A percentile compares a stretch with the other conserved stretches of the same genome.
These are phyloP conservation scores for Piper betle DNA, from an alignment of 164 flowering plant genomes.

Conservation along the genomic window DNA sequence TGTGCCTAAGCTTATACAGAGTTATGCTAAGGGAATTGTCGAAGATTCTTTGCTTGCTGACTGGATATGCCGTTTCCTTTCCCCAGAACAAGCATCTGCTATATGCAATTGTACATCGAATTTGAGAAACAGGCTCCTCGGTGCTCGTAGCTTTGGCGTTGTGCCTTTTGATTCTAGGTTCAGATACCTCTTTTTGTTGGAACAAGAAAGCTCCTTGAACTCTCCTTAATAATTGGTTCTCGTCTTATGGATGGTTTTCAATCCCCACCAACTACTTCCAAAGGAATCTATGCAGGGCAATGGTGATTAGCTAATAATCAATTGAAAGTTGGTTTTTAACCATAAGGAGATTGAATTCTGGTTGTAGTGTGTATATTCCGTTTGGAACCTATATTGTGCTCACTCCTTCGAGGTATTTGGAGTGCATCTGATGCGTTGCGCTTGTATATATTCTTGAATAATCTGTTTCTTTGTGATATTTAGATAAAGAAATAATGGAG, in stretches of 20 bases:
- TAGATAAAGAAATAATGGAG: too few species aligned
- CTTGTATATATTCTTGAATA: too few species aligned
- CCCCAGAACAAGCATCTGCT: conserved; percentile 29
- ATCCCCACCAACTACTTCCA: background rate
- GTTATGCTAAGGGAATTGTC: conserved; percentile 25
- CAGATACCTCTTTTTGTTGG: conserved; percentile 27
- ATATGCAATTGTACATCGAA: conserved; percentile 18
- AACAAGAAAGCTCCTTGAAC: conserved; percentile 4
- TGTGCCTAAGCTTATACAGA: conserved; percentile 29
- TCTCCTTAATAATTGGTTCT: background rate
- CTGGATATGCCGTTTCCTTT: conserved; percentile 31
- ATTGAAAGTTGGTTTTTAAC: too few species aligned
- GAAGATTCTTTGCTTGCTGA: conserved; percentile 25
- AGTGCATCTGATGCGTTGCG: too few species aligned
- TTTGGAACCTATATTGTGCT: too few species aligned
- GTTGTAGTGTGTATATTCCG: too few species aligned
- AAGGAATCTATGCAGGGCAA: background rate
- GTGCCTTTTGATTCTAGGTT: conserved; percentile 34
- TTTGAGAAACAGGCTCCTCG: conserved; percentile 19
- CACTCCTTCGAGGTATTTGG: too few species aligned
- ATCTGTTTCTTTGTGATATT: too few species aligned
- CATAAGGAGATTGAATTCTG: too few species aligned
- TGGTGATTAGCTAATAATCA: background rate
- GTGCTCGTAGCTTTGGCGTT: conserved; percentile 22
- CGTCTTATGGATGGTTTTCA: background rate